Conservation (phyloP, 306 rosid species). For the Vigna mungo region DNA sequence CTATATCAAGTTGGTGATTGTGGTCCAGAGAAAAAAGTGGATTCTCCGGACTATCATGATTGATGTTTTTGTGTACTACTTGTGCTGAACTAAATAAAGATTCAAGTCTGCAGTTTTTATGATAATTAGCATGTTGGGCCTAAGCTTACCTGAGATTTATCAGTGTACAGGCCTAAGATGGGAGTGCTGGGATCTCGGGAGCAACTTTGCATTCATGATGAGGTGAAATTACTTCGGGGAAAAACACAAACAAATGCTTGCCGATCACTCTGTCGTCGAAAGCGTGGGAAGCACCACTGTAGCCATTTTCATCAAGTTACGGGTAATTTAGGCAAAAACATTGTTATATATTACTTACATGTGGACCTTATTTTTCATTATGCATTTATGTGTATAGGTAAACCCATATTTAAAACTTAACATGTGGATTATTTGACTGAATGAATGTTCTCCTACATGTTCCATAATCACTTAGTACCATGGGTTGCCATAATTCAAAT, state of each 20-base stretch:
- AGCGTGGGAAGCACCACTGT: slow-evolving; percentile 59
- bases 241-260: slow-evolving; percentile 85
- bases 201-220: slow-evolving; percentile 90
- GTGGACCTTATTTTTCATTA: background rate
- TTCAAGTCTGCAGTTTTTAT: slow-evolving; percentile 7
- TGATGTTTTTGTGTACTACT: slow-evolving; percentile 31
- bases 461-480: background rate
- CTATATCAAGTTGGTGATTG: slow-evolving; percentile 24
- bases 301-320: slow-evolving; percentile 54
- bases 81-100: slow-evolving; percentile 3
- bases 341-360: slow-evolving; percentile 4
- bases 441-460: background rate
- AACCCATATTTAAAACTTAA: background rate
- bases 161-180: slow-evolving; percentile 85
- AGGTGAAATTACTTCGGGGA: slow-evolving; percentile 80
- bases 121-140: slow-evolving; percentile 35
- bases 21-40: slow-evolving; percentile 21
- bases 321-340: slow-evolving; percentile 51
- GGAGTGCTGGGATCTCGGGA: slow-evolving; percentile 91
- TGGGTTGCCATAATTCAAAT: background rate
- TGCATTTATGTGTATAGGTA: slow-evolving; percentile 2
- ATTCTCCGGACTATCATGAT: slow-evolving; percentile 23
- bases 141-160: slow-evolving; percentile 35
- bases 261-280: slow-evolving; percentile 66
- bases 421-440: background rate